phyloP scores from a whole-genome alignment of 495 filamentous ascomycete genomes.

The Aspergillus steynii region DNA sequence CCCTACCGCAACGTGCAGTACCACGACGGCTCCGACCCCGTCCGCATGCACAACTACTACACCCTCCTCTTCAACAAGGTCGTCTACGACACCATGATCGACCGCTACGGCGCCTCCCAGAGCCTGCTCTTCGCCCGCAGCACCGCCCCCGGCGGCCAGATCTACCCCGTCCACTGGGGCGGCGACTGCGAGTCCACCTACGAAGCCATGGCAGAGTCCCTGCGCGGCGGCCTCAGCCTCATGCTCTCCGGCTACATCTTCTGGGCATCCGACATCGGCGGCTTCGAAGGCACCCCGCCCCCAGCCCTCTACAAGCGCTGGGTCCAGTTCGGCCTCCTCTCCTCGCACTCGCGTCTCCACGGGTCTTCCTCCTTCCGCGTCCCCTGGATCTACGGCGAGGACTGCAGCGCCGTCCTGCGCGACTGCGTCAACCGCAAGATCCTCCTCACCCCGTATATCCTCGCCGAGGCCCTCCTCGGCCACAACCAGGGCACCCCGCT shows the following conservation, averaged over 20 bases:
- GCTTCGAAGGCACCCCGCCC: constrained; percentile 67
- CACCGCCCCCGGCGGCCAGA: constrained; percentile 65
- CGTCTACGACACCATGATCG: constrained; percentile 65
- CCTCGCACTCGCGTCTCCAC: constrained; percentile 67
- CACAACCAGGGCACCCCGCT: constrained; percentile 51
- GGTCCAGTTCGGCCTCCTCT: constrained; percentile 71
- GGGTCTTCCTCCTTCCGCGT: constrained; percentile 68
- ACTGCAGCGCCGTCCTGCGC: constrained; percentile 57
- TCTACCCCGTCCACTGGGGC: constrained; percentile 65
- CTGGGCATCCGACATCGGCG: constrained; percentile 72
- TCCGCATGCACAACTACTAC: constrained; percentile 75
- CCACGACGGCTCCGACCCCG: constrained; percentile 56
- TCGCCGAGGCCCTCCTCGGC: constrained; percentile 52
- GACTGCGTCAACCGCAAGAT: constrained; percentile 62
- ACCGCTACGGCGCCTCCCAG: constrained; percentile 56
- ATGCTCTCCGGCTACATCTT: constrained; percentile 67
- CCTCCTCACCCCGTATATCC: constrained; percentile 63
- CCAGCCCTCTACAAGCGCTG: constrained; percentile 75
- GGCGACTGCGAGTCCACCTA: constrained; percentile 74
- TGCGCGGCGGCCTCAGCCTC: constrained; percentile 67
- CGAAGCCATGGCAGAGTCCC: constrained; percentile 70
- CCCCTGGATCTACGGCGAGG: constrained; percentile 69
- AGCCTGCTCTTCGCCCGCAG: constrained; percentile 68
- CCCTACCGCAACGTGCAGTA: constrained; percentile 61
- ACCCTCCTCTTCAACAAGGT: constrained; percentile 68